These are phyloP conservation scores for Linderina pennispora DNA, from an alignment of 192 early-diverging fungal genomes.

Conservation along the genomic window DNA sequence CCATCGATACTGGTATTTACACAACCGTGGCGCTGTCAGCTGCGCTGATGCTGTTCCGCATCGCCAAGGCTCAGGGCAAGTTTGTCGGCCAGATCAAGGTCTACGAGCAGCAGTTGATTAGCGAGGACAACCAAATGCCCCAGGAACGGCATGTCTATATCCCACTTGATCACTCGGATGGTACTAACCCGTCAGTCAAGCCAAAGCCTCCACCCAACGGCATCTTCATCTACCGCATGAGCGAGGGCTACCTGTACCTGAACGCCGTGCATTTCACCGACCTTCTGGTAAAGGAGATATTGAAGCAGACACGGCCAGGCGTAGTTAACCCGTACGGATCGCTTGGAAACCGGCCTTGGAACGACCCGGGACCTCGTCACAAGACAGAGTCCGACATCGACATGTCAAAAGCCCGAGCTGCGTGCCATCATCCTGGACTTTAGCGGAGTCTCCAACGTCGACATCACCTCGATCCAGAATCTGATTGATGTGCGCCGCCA, in stretches of 20 bases:
- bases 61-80: slow-evolving; percentile 33
- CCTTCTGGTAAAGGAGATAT: slow-evolving; percentile 23
- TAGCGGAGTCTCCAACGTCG: slow-evolving; percentile 57
- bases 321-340: slow-evolving; percentile 15
- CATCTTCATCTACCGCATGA: slow-evolving; percentile 1
- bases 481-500: slow-evolving; percentile 50
- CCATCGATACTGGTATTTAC: slow-evolving; percentile 65
- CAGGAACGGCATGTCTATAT: too few species aligned
- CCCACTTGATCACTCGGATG: slow-evolving; percentile 39
- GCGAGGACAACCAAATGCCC: slow-evolving; percentile 24
- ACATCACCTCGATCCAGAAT: slow-evolving; percentile 59
- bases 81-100: background rate
- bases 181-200: background rate
- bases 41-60: too few species aligned
- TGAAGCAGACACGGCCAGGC: slow-evolving; percentile 15
- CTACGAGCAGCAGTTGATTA: background rate
- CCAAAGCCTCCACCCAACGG: background rate
- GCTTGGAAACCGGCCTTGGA: slow-evolving; percentile 27
- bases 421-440: slow-evolving; percentile 66
- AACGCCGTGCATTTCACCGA: slow-evolving; percentile 2
- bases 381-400: slow-evolving; percentile 15
- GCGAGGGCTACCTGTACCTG: background rate
- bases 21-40: slow-evolving; percentile 52
- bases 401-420: slow-evolving; percentile 27
- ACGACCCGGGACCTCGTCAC: slow-evolving; percentile 9